Evolutionary conservation across 192 early-diverging fungal genomes (phyloP), one percentile per base, ranked within the genome.

Genomic region (Coemansia sp.): DNA sequence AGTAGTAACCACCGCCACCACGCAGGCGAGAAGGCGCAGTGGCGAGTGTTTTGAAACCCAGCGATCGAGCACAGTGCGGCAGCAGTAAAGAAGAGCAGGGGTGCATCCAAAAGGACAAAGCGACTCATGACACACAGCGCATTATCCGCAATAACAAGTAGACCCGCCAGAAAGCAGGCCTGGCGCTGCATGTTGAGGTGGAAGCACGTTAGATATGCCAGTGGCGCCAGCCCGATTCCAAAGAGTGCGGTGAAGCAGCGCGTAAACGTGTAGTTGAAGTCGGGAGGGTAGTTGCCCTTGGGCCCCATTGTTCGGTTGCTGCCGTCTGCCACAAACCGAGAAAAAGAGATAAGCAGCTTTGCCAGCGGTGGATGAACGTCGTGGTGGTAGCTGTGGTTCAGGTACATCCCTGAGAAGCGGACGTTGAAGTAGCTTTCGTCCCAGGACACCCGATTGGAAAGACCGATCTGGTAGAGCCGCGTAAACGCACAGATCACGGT

Each of bases 351-450:
- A 16, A 91, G 77, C 76, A 89, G 86, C 76, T 91, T 91, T 25
- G 88, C 90, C 33, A 97, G 82, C 6, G 96, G 96, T 14, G 96
- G 96, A 70, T 98, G 96, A 2, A 98, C 94, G 77, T 98, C 96
- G 72, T 94, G 94, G 65, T 97, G 97, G 65, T 95, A 98, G 39
- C 88, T 89, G 14, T 89, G 83, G 60, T 95, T 94, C 47, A 98
- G 69, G 80, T 98, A 98, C 72, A 91, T 83, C 14, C 90, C 90
- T 18, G 89, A 94, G 70, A 97, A 98, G 84, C 94, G 70, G 26
- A 59, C 69, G 58, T 72, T 68, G 56, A 74, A 66, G 14, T 31
- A 33, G 68, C 83, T 82, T 74, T 92, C 90, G 61, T 92, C 90
- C 89, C 89, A 92, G 11, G 85, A 82, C 21, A 89, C 85, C 34